Evolutionary conservation across 139 green algal species (phyloP).

Genomic region (Mychonastes homosphaera): DNA sequence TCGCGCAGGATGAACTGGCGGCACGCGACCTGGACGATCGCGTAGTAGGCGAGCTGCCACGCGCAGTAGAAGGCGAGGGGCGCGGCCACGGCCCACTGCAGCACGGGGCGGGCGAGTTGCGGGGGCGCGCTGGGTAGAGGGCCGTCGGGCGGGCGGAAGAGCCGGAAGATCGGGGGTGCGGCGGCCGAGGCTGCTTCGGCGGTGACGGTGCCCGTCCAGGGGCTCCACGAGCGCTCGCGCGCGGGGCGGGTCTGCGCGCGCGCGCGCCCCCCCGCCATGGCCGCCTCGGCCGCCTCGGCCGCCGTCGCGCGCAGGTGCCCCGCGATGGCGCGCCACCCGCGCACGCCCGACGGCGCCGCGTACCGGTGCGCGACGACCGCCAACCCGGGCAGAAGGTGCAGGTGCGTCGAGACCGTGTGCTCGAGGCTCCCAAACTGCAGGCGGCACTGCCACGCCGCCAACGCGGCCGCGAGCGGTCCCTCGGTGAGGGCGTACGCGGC

Average conservation of each 20-base stretch:
- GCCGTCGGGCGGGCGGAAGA: too few species aligned
- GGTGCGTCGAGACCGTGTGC: slow-evolving; percentile 47
- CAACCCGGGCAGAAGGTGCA: slow-evolving; percentile 56
- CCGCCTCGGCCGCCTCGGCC: too few species aligned
- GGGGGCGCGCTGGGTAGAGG: too few species aligned
- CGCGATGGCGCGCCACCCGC: slow-evolving; percentile 8
- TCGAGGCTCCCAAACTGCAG: slow-evolving; percentile 41
- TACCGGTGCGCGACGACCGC: slow-evolving; percentile 41
- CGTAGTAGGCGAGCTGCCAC: slow-evolving; percentile 54
- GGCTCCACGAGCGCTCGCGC: too few species aligned
- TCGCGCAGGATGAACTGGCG: slow-evolving; percentile 25
- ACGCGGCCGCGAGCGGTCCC: slow-evolving; percentile 39
- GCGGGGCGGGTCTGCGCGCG: neutral
- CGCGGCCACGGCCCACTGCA: slow-evolving; percentile 30
- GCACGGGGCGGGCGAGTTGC: neutral
- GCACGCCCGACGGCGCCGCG: slow-evolving; percentile 9
- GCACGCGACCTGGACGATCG: slow-evolving; percentile 48
- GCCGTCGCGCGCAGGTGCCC: neutral
- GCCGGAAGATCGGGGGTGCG: too few species aligned
- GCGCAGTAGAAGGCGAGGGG: slow-evolving; percentile 45
- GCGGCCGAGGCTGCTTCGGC: too few species aligned
- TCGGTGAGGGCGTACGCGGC: slow-evolving; percentile 43
- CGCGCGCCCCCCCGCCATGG: too few species aligned
- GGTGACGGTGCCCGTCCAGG: too few species aligned
- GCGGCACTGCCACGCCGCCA: slow-evolving; percentile 46